Conservation (phyloP, 345 rosid genomes). For the Ceriops decandra region DNA sequence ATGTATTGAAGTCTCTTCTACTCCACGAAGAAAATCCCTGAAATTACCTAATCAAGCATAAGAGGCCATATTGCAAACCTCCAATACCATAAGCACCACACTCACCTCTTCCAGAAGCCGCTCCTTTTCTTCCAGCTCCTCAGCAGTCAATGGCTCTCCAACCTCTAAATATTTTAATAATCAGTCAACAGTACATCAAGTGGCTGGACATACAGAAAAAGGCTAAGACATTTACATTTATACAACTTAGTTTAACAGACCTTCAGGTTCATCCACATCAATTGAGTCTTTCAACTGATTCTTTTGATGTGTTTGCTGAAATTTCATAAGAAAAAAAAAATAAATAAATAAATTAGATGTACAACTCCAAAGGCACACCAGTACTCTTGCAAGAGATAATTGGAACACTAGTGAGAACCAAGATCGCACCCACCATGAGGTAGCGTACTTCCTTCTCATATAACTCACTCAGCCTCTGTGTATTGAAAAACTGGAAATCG, state of each 20-base stretch:
- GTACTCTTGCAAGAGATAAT: neutral
- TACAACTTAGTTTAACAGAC: constrained; percentile 25
- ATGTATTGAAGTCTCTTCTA: constrained; percentile 84
- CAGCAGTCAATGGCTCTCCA: constrained; percentile 95
- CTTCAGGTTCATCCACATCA: constrained; percentile 98
- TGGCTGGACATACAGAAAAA: neutral
- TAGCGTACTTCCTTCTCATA: constrained; percentile 98
- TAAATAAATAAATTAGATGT: neutral
- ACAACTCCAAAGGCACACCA: neutral
- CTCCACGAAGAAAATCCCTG: constrained; percentile 99
- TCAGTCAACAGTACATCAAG: constrained; percentile 19
- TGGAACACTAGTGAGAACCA: constrained; percentile 10
- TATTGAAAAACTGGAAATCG: constrained; percentile 96
- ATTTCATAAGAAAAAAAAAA: neutral
- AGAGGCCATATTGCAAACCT: constrained; percentile 15
- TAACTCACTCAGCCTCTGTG: constrained; percentile 85
- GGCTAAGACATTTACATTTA: neutral
- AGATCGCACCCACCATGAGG: constrained; percentile 65
- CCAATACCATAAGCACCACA: constrained; percentile 9
- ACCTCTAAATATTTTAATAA: constrained; percentile 38
- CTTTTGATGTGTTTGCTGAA: constrained; percentile 97
- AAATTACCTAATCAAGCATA: constrained; percentile 11
- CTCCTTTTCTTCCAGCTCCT: constrained; percentile 97
- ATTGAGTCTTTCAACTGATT: constrained; percentile 89
- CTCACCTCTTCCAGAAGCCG: constrained; percentile 78